phyloP scores from a whole-genome alignment of 352 stramenopile genomes.

The Pythium plurisporium region DNA sequence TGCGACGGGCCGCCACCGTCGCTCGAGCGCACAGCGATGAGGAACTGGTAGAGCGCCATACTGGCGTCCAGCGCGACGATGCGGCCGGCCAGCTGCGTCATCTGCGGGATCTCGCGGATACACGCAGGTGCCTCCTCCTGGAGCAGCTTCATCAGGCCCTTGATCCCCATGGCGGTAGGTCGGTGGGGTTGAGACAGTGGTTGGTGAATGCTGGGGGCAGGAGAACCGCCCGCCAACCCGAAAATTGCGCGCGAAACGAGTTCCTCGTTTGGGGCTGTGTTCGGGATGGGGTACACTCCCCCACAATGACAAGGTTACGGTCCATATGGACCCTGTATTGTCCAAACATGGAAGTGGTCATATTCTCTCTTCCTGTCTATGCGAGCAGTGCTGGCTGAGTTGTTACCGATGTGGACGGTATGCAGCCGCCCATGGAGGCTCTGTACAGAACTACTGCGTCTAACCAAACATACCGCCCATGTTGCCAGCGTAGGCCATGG shows the following conservation, averaged over 20 bases:
- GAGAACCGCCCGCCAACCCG: too few relatives aligned
- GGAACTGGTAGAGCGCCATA: slow-evolving; percentile 99
- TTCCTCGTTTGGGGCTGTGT: not conserved
- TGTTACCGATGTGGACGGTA: too few relatives aligned
- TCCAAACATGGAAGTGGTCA: too few relatives aligned
- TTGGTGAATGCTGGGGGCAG: too few relatives aligned
- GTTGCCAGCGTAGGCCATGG: slow-evolving; percentile 89
- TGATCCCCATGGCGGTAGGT: slow-evolving; percentile 93
- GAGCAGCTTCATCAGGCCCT: slow-evolving; percentile 98
- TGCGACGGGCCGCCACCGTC: slow-evolving; percentile 82
- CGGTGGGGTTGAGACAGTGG: not conserved
- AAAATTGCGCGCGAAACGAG: too few relatives aligned
- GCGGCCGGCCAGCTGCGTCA: slow-evolving; percentile 92
- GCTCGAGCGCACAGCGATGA: slow-evolving; percentile 88
- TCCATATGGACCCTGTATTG: slow-evolving; percentile 14
- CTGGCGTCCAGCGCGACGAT: slow-evolving; percentile 98
- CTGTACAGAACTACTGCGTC: too few relatives aligned
- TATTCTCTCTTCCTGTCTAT: too few relatives aligned
- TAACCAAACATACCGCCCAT: slow-evolving; percentile 89
- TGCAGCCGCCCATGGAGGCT: too few relatives aligned
- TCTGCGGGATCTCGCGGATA: slow-evolving; percentile 93
- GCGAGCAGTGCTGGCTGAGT: too few relatives aligned
- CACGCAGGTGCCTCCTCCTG: slow-evolving; percentile 95
- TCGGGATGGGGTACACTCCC: not conserved
- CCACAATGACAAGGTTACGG: not conserved